Evolutionary conservation across 2,329 filamentous ascomycete species (phyloP).

Genomic region (Biscogniauxia marginata): DNA sequence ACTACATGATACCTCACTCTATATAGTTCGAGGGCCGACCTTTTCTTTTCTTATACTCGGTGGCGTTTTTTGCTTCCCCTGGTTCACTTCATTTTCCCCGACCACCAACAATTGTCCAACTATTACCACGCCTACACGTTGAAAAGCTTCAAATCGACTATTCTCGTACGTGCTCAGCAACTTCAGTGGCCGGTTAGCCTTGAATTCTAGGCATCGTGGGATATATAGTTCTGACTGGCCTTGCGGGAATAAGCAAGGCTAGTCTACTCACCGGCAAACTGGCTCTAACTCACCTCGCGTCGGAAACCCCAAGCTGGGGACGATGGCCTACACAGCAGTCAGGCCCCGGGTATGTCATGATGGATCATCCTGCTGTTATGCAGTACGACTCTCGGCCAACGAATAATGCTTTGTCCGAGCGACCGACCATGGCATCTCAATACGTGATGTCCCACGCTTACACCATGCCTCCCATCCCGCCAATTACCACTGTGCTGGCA

Average conservation of each 20-base stretch:
- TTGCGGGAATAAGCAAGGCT: conserved; percentile 33
- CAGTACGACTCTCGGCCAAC: conserved; percentile 47
- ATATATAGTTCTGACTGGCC: conserved; percentile 17
- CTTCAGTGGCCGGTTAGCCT: neutral
- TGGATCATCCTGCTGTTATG: conserved; percentile 47
- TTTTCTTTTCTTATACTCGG: conserved; percentile 7
- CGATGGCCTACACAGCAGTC: conserved; percentile 52
- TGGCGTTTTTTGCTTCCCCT: conserved; percentile 10
- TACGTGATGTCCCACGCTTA: conserved; percentile 48
- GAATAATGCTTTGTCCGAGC: conserved; percentile 38
- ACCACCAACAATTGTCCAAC: neutral
- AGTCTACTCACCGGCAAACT: conserved; percentile 36
- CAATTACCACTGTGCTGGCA: conserved; percentile 21
- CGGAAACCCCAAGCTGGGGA: conserved; percentile 50
- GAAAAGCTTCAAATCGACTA: neutral
- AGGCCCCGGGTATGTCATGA: conserved; percentile 44
- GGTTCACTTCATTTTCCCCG: neutral
- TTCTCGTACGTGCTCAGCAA: neutral
- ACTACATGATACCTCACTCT: conserved; percentile 1
- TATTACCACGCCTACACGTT: neutral
- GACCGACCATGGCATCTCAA: conserved; percentile 44
- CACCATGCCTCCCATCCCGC: conserved; percentile 31
- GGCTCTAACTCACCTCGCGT: conserved; percentile 48
- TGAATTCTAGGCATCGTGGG: conserved; percentile 1
- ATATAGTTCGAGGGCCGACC: conserved; percentile 8